A percentile compares a stretch with the other conserved stretches of the same genome.
These are phyloP conservation scores for Antrodiella citrinella DNA, from an alignment of 768 basidiomycete genomes.

Conservation along the genomic window DNA sequence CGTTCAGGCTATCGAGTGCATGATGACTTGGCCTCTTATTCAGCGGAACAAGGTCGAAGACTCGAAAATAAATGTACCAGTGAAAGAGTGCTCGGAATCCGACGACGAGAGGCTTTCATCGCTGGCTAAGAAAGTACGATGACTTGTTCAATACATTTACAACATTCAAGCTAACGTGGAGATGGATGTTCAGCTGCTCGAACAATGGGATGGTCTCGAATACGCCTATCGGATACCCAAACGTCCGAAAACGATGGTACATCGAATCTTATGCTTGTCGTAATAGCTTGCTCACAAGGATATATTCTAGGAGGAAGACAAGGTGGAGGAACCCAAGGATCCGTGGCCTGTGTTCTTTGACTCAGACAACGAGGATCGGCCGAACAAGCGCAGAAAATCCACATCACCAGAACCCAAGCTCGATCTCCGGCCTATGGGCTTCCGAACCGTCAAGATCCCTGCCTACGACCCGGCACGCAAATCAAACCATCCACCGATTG, in stretches of 20 bases:
- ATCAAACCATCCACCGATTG: too few species aligned
- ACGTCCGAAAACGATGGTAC: conserved; percentile 35
- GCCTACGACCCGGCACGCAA: too few species aligned
- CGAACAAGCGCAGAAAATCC: background rate
- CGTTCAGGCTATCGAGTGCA: conserved; percentile 59
- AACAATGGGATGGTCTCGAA: conserved; percentile 72
- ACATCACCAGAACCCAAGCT: background rate
- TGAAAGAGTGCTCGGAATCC: conserved; percentile 44
- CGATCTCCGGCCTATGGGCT: background rate
- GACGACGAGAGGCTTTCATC: conserved; percentile 49
- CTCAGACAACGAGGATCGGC: too few species aligned
- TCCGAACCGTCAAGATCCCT: background rate
- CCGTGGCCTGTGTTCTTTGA: too few species aligned
- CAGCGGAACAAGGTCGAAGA: conserved; percentile 91
- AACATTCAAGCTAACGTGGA: background rate
- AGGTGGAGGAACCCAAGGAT: too few species aligned
- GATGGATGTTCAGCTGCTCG: conserved; percentile 55
- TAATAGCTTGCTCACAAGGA: too few species aligned
- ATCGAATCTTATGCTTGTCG: conserved; percentile 8
- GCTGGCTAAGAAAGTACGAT: conserved; percentile 55
- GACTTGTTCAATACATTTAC: background rate
- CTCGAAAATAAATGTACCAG: conserved; percentile 50
- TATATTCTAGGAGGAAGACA: too few species aligned
- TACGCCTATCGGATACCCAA: conserved; percentile 86
- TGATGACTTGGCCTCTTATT: conserved; percentile 73